phyloP scores from a whole-genome alignment of 1,284 basidiomycete genomes.

The Marasmius tenuissimus region DNA sequence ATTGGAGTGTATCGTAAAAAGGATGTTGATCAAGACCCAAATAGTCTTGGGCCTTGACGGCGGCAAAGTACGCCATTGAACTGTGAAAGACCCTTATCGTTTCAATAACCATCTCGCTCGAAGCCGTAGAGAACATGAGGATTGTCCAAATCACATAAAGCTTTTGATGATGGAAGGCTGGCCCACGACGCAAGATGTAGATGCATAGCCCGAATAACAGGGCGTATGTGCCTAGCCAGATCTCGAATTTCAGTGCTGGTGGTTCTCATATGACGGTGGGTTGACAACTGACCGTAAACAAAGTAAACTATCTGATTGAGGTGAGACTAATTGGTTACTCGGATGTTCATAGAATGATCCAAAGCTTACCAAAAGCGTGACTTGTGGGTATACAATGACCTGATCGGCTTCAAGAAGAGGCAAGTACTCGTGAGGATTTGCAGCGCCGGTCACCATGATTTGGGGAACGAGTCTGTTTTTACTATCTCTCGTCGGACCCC shows the following conservation, averaged over 20 bases:
- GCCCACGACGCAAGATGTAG: too few relatives aligned
- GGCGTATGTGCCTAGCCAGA: too few relatives aligned
- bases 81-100: neutral
- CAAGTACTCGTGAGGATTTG: neutral
- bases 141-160: neutral
- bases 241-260: too few relatives aligned
- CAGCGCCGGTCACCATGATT: neutral
- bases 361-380: neutral
- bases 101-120: neutral
- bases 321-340: neutral
- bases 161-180: too few relatives aligned
- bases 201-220: too few relatives aligned
- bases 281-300: neutral
- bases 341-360: too few relatives aligned
- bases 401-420: neutral
- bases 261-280: too few relatives aligned
- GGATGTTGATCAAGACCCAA: neutral
- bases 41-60: neutral
- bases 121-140: neutral
- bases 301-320: neutral
- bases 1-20: neutral
- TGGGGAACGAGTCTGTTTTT: neutral
- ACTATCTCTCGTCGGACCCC: neutral
- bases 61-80: neutral
- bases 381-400: neutral